Base-by-base conservation (phyloP, 495 filamentous ascomycete genomes). In the Tuber brumale region DNA sequence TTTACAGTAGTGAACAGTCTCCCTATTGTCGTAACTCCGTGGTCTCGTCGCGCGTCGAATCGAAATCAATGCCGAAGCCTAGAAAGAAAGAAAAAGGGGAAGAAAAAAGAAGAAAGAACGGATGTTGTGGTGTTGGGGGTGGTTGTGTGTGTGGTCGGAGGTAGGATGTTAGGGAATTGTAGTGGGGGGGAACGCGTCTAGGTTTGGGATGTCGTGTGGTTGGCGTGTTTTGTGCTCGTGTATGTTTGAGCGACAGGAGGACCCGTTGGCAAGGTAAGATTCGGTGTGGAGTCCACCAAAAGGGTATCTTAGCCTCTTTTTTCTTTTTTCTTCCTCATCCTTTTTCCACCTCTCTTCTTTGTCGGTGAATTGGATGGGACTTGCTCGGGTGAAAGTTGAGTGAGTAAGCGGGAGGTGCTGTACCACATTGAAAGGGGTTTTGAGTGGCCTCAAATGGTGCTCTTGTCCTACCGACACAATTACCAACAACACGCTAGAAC, bases 201-300 rank as follows among this genome's bases (percentile, higher is more conserved):
- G 27, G 57, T 66, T 66, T 66, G 14, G 57, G 57, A 14, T 66
- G 57, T 66, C 57, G 57, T 66, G 57, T 66, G 57, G 27, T 66
- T 66, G 27, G 57, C 57, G 57, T 66, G 57, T 66, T 66, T 27
- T 66, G 41, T 1, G 9, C 41, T 42, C 41, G 41, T 42, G 57
- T 31, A 35, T 31, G 57, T 66, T 35, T 35, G 27, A 66, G 57
- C 27, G 57, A 66, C 57, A 27, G 27, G 27, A 35, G 3, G 27
- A 66, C 9, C 48, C 12, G 31, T 35, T 66, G 57, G 16, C 12
- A 66, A 35, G 27, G 27, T 66, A 18, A 18, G 57, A 12, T 66
- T 35, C 31, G 7, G 27, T 35, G 57, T 66, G 27, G 27, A 66
- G 27, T 19, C 31, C 18, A 35, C 57, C 57, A 4, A 31, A 18